These are phyloP conservation scores for Colletotrichum limetticola DNA, from an alignment of 2,329 filamentous ascomycete species.

Conservation along the genomic window DNA sequence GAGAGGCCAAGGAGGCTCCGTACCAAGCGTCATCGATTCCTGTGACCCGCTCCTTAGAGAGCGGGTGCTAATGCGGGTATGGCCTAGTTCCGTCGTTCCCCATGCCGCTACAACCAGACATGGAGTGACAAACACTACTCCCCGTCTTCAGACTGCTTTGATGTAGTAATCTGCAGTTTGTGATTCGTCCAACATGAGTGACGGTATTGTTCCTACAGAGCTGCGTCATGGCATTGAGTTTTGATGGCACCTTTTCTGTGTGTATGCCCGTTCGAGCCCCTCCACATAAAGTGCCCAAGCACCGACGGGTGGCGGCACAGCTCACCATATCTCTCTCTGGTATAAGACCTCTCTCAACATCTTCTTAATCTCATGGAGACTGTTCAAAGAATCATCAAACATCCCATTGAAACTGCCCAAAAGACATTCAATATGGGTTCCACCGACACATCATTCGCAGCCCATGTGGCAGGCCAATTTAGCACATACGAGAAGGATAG, in stretches of 20 bases:
- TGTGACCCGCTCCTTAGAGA: background rate
- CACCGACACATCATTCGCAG: slow-evolving; percentile 49
- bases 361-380: background rate
- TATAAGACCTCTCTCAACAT: background rate
- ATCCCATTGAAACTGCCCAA: background rate
- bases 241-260: background rate
- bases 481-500: slow-evolving; percentile 53
- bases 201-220: background rate
- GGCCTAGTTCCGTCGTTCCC: background rate
- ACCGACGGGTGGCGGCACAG: background rate
- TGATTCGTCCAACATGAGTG: background rate
- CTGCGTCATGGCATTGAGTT: background rate
- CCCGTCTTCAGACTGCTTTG: background rate
- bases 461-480: slow-evolving; percentile 49
- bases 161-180: background rate
- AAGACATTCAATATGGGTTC: slow-evolving; percentile 31
- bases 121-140: background rate
- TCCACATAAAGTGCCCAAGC: background rate
- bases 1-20: background rate
- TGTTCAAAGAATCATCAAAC: background rate
- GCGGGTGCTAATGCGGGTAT: background rate
- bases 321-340: background rate
- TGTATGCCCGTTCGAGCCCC: background rate
- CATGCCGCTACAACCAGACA: background rate
- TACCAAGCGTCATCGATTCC: slow-evolving; percentile 19